Conservation (phyloP, 768 basidiomycete species). For the Trametes villosa region DNA sequence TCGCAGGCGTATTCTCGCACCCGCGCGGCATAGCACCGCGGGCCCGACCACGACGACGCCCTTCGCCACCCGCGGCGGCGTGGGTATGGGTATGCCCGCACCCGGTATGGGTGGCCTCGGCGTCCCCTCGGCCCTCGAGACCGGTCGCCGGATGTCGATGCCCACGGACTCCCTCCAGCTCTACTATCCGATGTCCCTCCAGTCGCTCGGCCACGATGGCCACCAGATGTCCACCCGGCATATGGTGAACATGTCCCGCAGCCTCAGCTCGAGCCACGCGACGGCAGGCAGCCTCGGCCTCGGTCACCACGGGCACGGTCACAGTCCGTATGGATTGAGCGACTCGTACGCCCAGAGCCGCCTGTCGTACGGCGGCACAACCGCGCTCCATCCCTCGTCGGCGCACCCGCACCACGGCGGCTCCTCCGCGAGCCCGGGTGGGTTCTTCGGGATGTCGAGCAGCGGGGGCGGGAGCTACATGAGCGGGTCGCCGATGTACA, state of each 20-base stretch:
- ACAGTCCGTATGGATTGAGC: conserved; percentile 27
- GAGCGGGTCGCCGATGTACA: conserved; percentile 22
- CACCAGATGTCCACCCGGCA: conserved; percentile 30
- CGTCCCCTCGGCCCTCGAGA: conserved; percentile 37
- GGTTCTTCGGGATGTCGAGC: conserved; percentile 28
- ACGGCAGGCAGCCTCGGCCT: conserved; percentile 26
- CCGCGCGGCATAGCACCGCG: conserved; percentile 74
- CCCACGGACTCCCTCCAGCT: conserved; percentile 73
- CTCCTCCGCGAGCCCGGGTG: conserved; percentile 10
- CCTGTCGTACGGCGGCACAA: conserved; percentile 21
- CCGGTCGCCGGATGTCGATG: conserved; percentile 64
- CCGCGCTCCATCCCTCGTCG: conserved; percentile 27
- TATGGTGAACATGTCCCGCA: conserved; percentile 35
- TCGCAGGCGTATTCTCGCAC: conserved; percentile 80
- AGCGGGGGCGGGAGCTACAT: conserved; percentile 24
- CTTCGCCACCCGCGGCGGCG: conserved; percentile 51
- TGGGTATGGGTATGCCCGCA: conserved; percentile 30
- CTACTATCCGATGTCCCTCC: conserved; percentile 80
- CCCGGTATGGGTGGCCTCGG: conserved; percentile 37
- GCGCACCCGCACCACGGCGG: conserved; percentile 16
- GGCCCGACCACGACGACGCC: conserved; percentile 81
- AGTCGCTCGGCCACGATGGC: conserved; percentile 43
- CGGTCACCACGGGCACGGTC: conserved; percentile 25
- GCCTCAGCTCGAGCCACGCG: conserved; percentile 30
- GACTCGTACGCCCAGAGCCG: conserved; percentile 25